Evolutionary conservation across 2,329 filamentous ascomycete genomes (phyloP), one percentile per base, ranked within the genome.

Genomic region (Xylariaceae sp.): DNA sequence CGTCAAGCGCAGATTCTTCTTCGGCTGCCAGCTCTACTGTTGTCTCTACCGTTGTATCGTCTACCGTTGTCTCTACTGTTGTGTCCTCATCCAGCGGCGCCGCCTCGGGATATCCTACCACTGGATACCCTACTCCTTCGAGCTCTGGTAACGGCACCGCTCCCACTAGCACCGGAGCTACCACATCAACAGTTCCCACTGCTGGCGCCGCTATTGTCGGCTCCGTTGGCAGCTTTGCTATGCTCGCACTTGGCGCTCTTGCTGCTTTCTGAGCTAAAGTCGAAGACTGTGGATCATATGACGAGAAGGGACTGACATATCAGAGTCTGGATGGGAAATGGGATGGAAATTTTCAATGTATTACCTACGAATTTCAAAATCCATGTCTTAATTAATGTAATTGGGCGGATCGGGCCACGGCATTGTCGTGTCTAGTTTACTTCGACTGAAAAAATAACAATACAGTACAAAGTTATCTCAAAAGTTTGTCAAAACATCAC

Each of bases 171-270:
- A 54, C 40, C 45, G 50, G 38, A 39, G 45, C 57, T 4, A n/a
- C 34, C 39, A 45, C 40, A 31, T 17, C 39, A 7, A 13, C 31
- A 6, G n/a, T 57, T 34, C 55, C 55, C 3, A 57, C 52, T 7
- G 55, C 52, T 12, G 56, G 54, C 28, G 56, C 48, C 28, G 55
- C 57, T 18, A 41, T 55, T n/a, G 53, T 44, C 34, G 45, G 53
- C 7, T 53, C 55, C 11, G 42, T 58, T 3, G 53, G 51, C 10
- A 46, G 56, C 31, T 40, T 62, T 3, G 60, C 50, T 45, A 53
- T 60, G 48, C 13, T 60, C n/a, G 53, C 31, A 19, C 45, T 62
- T 17, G 56, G 60, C 16, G 53, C 56, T 39, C 33, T 53, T 2
- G 52, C 49, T 12, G 51, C 55, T 39, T 48, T 60, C 11, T 58